Evolutionary conservation across 495 filamentous ascomycete species (phyloP), one percentile per base, ranked within the genome.

Genomic region (Tuber calosporum): DNA sequence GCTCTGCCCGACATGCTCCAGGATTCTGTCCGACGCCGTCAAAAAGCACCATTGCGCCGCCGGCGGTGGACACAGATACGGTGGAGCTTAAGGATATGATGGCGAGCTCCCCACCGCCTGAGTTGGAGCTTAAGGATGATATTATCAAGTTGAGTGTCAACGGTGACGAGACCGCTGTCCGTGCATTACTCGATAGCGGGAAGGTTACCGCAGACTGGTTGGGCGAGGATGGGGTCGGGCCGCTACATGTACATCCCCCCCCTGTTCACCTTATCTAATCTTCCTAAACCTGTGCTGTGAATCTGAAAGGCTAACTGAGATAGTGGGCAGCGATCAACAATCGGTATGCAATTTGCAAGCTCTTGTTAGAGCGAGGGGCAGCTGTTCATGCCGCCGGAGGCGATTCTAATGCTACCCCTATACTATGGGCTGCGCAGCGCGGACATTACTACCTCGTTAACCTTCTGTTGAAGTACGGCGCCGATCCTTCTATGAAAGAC

Each of bases 311-410:
- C 53, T 70, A 62, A 30, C n/a, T 34, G 62, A 39, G 75, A 36
- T 83, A 99, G 94, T 99, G 95, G 95, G 95, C 95, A 22, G 93
- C 95, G n/a, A 97, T 98, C 83, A 97, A 98, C 84, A 97, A 97
- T 82, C 94, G 96, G 82, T 96, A 93, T 83, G 91, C 92, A 72
- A 90, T 97, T 85, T 97, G 94, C 87, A 94, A 95, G 82, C 96
- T 95, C 82, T 89, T 99, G 20, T 87, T 99, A 75, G 91, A 97
- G 73, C 86, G 87, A 71, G 95, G 95, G 76, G 95, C 93, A 81
- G 90, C 94, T 80, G 91, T 97, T 78, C 97, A 99, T 82, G 91
- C 90, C 73, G 94, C 94, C 84, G 95, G 95, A 78, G 95, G 95
- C 78, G 94, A 98, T 79, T 95, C 92, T 42, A 85, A 93, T 43